Conservation (phyloP, 2,329 filamentous ascomycete genomes). For the Uncinocarpus reesii region DNA sequence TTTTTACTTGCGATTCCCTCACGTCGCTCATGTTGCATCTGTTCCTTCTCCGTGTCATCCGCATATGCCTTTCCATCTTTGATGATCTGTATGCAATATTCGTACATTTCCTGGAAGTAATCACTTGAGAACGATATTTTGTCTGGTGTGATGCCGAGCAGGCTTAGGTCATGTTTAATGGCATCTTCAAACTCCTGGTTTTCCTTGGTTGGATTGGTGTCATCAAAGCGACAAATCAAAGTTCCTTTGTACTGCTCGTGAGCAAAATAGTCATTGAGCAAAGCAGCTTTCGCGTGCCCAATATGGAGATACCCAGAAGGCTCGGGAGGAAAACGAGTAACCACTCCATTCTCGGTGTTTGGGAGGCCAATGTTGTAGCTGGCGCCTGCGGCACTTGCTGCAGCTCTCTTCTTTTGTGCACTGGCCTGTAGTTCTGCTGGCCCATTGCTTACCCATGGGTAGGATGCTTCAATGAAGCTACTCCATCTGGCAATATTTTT, state of each 20-base stretch:
- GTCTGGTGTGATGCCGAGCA: conserved; percentile 89
- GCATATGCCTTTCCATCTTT: conserved; percentile 82
- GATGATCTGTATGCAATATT: conserved; percentile 74
- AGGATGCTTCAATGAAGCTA: conserved; percentile 19
- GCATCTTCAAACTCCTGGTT: conserved; percentile 93
- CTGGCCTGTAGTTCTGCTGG: conserved; percentile 17
- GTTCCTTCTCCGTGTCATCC: conserved; percentile 84
- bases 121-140: conserved; percentile 82
- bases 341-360: conserved; percentile 24
- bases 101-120: conserved; percentile 87
- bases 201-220: conserved; percentile 95
- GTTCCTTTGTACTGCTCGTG: conserved; percentile 88
- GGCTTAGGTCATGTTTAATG: conserved; percentile 78
- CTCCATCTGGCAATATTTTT: conserved; percentile 19
- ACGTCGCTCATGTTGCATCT: conserved; percentile 75
- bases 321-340: conserved; percentile 30
- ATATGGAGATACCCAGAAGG: conserved; percentile 31
- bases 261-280: conserved; percentile 94
- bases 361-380: conserved; percentile 25
- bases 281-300: conserved; percentile 85
- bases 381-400: conserved; percentile 20
- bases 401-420: conserved; percentile 18
- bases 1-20: conserved; percentile 72
- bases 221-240: conserved; percentile 84
- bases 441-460: conserved; percentile 19